phyloP scores from a whole-genome alignment of 805 yeast species.

The Ogataea haglerorum region DNA sequence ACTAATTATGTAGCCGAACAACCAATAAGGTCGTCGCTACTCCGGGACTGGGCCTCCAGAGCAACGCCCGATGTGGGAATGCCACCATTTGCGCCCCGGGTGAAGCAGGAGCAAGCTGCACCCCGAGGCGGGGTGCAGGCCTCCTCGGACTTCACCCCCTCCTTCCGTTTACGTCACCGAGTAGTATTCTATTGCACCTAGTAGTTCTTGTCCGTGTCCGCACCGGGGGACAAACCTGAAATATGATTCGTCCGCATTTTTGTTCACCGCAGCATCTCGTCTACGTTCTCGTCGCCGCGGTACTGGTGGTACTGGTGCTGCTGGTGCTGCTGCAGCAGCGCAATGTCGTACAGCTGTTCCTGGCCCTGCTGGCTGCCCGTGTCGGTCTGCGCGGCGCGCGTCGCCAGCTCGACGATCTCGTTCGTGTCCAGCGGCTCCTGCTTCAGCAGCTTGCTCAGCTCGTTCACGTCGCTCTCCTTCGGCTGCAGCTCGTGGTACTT shows the following conservation, averaged over 20 bases:
- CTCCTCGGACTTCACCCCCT: neutral
- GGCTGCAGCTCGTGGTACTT: slow-evolving; percentile 18
- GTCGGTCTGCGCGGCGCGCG: slow-evolving; percentile 23
- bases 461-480: slow-evolving; percentile 20
- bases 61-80: neutral
- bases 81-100: slow-evolving; percentile 2
- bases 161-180: neutral
- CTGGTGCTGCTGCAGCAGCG: slow-evolving; percentile 20
- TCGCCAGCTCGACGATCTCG: slow-evolving; percentile 25
- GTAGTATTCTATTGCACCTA: no score
- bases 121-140: slow-evolving; percentile 2
- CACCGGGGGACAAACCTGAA: no score
- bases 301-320: slow-evolving; percentile 16
- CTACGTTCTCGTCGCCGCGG: slow-evolving; percentile 22
- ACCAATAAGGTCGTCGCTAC: neutral
- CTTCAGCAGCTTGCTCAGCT: slow-evolving; percentile 20
- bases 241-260: no score
- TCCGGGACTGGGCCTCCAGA: neutral
- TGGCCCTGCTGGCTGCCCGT: slow-evolving; percentile 2
- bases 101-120: slow-evolving; percentile 1
- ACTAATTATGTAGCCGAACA: neutral
- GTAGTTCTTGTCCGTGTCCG: no score
- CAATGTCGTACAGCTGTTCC: slow-evolving; percentile 20
- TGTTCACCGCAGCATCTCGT: slow-evolving; percentile 19
- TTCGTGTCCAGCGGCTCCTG: slow-evolving; percentile 22